Evolutionary conservation across 2,329 filamentous ascomycete species (phyloP).

Genomic region (Exophiala sideris): DNA sequence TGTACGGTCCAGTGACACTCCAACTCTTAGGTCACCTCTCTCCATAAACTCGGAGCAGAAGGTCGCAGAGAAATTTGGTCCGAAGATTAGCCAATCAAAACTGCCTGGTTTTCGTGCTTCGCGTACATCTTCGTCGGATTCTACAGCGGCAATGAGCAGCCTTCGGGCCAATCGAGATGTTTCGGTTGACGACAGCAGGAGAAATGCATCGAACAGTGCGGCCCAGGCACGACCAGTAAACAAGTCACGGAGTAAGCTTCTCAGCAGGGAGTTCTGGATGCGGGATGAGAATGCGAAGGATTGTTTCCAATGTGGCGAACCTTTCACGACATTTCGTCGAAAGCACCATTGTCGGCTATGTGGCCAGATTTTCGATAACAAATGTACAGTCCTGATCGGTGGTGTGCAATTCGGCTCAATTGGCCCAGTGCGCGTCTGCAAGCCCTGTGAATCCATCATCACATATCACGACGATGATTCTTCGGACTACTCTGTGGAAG

Average conservation of each 20-base stretch:
- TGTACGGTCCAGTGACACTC: conserved; percentile 5
- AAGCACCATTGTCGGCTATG: conserved; percentile 95
- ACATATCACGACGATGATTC: conserved; percentile 86
- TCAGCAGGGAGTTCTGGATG: conserved; percentile 99
- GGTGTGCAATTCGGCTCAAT: conserved; percentile 84
- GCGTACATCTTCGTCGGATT: conserved; percentile 40
- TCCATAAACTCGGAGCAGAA: conserved; percentile 7
- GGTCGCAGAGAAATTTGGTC: conserved; percentile 34
- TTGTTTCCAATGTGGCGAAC: conserved; percentile 85
- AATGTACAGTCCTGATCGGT: conserved; percentile 88
- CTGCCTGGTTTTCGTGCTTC: conserved; percentile 44
- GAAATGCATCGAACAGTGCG: conserved; percentile 13
- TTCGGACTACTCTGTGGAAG: conserved; percentile 81
- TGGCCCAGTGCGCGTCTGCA: conserved; percentile 83
- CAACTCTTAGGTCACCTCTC: conserved; percentile 22
- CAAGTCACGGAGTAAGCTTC: conserved; percentile 77
- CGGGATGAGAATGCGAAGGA: conserved; percentile 97
- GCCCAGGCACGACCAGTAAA: conserved; percentile 40
- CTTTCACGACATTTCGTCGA: conserved; percentile 88
- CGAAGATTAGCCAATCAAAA: conserved; percentile 44
- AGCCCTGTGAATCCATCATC: conserved; percentile 86
- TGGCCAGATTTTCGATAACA: conserved; percentile 97
- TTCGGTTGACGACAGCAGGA: conserved; percentile 36
- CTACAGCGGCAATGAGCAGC: conserved; percentile 17
- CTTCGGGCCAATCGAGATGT: conserved; percentile 4